phyloP scores from a whole-genome alignment of 2,329 filamentous ascomycete genomes.

The Stachybotrys chlorohalonatus region DNA sequence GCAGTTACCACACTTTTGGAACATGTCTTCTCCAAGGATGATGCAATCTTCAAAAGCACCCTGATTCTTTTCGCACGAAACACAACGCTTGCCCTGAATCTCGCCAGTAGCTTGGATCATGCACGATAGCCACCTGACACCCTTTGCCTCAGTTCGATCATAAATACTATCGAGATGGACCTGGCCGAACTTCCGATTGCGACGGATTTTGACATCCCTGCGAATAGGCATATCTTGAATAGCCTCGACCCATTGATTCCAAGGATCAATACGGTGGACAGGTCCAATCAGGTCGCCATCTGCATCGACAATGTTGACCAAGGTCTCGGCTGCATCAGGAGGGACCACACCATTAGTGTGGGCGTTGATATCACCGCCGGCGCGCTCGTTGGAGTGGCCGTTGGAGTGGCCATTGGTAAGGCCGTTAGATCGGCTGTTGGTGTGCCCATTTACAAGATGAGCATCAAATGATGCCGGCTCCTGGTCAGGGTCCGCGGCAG shows the following conservation, averaged over 20 bases:
- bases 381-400: not conserved
- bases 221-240: constrained; percentile 27
- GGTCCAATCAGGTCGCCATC: constrained; percentile 28
- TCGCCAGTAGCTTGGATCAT: constrained; percentile 42
- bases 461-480: not conserved
- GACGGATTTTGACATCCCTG: constrained; percentile 31
- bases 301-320: constrained; percentile 26
- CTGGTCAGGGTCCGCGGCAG: too few species aligned
- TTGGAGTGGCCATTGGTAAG: not conserved
- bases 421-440: too few species aligned
- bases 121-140: constrained; percentile 36
- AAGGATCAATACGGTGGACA: constrained; percentile 24
- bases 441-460: too few species aligned
- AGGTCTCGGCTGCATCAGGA: constrained; percentile 5
- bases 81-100: constrained; percentile 28
- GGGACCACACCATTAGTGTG: not conserved
- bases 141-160: constrained; percentile 30
- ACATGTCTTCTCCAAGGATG: constrained; percentile 28
- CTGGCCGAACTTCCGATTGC: constrained; percentile 29
- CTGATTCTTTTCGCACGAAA: constrained; percentile 29
- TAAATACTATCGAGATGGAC: constrained; percentile 30
- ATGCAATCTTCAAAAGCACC: constrained; percentile 38
- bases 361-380: not conserved
- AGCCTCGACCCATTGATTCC: constrained; percentile 30
- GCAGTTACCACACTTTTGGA: constrained; percentile 41